These are phyloP conservation scores for Sesbania bispinosa DNA, from an alignment of 306 rosid species.

Conservation along the genomic window DNA sequence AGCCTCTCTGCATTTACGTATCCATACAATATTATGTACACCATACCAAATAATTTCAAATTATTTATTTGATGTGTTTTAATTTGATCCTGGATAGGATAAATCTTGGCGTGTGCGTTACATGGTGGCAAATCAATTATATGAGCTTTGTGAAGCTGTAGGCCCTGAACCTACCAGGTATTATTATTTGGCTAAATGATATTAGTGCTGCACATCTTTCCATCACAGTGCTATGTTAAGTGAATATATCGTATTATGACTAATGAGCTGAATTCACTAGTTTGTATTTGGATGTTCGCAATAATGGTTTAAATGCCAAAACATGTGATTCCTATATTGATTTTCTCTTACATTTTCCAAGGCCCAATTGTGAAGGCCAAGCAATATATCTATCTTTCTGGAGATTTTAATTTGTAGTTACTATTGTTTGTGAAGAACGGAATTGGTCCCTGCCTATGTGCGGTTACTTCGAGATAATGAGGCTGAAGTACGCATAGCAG, in stretches of 20 bases:
- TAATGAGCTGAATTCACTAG: slow-evolving; percentile 11
- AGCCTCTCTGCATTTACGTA: slow-evolving; percentile 6
- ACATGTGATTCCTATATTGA: background rate
- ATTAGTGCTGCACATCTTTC: slow-evolving; percentile 15
- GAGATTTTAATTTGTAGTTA: slow-evolving; percentile 22
- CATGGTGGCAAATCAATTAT: slow-evolving; percentile 98
- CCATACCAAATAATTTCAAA: background rate
- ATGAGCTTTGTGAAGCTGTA: slow-evolving; percentile 96
- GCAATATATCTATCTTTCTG: background rate
- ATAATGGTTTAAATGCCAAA: slow-evolving; percentile 1
- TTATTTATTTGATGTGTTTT: slow-evolving; percentile 8
- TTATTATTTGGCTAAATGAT: background rate
- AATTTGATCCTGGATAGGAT: slow-evolving; percentile 51
- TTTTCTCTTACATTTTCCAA: background rate
- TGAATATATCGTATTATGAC: background rate
- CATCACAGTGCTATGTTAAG: background rate
- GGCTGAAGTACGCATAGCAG: slow-evolving; percentile 99
- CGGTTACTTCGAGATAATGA: slow-evolving; percentile 96
- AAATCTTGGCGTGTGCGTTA: slow-evolving; percentile 99
- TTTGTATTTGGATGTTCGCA: background rate
- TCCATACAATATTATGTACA: background rate
- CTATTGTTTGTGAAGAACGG: slow-evolving; percentile 48
- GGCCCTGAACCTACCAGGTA: slow-evolving; percentile 98
- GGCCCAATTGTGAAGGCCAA: background rate
- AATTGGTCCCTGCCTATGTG: slow-evolving; percentile 95